phyloP scores from a whole-genome alignment of 495 filamentous ascomycete species.

The Xylaria palmicola region DNA sequence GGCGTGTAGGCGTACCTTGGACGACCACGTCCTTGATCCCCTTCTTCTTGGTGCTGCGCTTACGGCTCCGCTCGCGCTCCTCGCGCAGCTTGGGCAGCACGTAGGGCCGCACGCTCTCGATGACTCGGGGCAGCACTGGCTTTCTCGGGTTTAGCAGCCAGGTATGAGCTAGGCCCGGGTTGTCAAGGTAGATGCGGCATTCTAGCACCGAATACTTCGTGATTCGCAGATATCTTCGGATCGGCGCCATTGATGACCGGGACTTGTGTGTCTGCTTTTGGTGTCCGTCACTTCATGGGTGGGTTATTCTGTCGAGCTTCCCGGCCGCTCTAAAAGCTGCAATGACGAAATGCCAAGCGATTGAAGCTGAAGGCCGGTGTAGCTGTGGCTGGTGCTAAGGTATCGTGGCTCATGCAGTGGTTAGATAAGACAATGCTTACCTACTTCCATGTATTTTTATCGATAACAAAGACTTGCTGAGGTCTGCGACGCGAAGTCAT shows the following conservation, averaged over 20 bases:
- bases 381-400: not conserved
- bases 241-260: slow-evolving; percentile 83
- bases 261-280: not conserved
- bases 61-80: slow-evolving; percentile 70
- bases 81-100: slow-evolving; percentile 89
- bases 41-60: slow-evolving; percentile 61
- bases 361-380: not conserved
- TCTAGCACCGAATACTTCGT: slow-evolving; percentile 90
- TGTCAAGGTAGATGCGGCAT: slow-evolving; percentile 91
- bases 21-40: slow-evolving; percentile 85
- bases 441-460: not conserved
- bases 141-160: slow-evolving; percentile 79
- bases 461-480: not conserved
- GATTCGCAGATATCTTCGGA: slow-evolving; percentile 79
- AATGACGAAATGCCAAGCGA: slow-evolving; percentile 5
- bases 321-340: not conserved
- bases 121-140: slow-evolving; percentile 74
- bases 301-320: no score
- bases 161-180: slow-evolving; percentile 69
- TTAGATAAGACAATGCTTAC: no score
- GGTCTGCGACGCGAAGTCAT: not conserved
- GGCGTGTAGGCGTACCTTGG: slow-evolving; percentile 57
- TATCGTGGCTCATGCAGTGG: not conserved
- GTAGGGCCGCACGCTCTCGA: slow-evolving; percentile 76
- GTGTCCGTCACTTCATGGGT: not conserved